Base-by-base conservation (phyloP, 169 alveolate species). In the Plasmodium reichenowi region DNA sequence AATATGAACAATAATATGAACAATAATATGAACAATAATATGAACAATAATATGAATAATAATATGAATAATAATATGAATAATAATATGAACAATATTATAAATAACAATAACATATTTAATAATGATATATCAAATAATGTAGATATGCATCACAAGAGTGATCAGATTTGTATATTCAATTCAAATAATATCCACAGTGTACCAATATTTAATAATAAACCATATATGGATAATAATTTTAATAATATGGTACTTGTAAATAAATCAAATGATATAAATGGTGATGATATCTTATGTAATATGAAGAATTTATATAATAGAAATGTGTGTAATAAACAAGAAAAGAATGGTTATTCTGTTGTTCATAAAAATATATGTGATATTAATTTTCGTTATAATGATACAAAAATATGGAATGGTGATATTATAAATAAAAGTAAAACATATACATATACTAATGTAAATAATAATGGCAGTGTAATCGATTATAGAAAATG, bases 61-160 rank as follows among this genome's bases (percentile, higher is more conserved):
- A 75, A 10, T 22, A 62, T 47, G 15, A 26, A 48, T 58, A 32
- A 26, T 15, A 47, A 24, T 17, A 59, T 17, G 17, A 15, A 15
- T 6, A 59, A 24, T 13, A 9, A 17, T 59, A 59, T 15, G 3
- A 8, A 15, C 3, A 13, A 17, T 8, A 17, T 5, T 59, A 60
- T 60, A 60, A 22, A 60, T 12, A 17, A 22, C 45, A 0, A 32
- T 22, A 32, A 67, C 29, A 67, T 1, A 7, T 38, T 67, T 7
- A 38, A 67, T 67, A n/a, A 20, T 43, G 47, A 62, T 67, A 24
- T 0, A 9, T 12, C 47, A 20, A n/a, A 56, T 50, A 74, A 64
- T 15, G 26, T 75, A n/a, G 64, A 56, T 43, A 76, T 32, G 8
- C 45, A 76, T 15, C 66, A 47, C 58, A 76, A 54, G 24, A 48